Evolutionary conservation across 225 moss, liverwort and hornwort species (phyloP).

Genomic region (Pseudoscleropodium purum): DNA sequence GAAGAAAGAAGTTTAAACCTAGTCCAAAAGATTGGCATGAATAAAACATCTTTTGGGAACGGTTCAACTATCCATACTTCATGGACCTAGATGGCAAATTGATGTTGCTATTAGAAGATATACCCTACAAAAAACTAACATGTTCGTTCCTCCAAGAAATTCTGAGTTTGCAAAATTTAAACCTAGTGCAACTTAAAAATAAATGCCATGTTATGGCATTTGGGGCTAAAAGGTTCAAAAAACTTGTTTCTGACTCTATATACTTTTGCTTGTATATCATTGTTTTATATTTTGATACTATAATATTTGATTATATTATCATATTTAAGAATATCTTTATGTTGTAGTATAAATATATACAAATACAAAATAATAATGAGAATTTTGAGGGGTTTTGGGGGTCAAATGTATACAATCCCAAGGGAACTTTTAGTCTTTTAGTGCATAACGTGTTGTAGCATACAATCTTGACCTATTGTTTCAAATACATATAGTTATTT

Average conservation of each 20-base stretch:
- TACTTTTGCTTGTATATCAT: background rate
- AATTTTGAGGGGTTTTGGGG: accelerated
- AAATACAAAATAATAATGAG: background rate
- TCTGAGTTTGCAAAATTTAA: background rate
- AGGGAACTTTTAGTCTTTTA: background rate
- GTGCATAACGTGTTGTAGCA: background rate
- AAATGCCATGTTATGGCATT: too few relatives aligned
- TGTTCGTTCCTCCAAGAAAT: accelerated
- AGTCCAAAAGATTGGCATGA: accelerated
- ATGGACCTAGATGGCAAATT: background rate
- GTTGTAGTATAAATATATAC: background rate
- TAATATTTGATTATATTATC: background rate
- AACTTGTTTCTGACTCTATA: accelerated
- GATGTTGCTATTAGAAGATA: accelerated
- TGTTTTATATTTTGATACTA: background rate
- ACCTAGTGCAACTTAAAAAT: background rate
- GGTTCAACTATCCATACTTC: background rate
- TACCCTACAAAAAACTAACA: background rate
- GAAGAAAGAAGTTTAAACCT: background rate
- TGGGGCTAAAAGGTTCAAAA: background rate
- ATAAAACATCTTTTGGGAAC: accelerated
- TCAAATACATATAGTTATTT: background rate
- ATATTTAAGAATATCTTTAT: background rate
- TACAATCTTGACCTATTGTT: background rate
- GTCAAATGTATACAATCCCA: accelerated